phyloP scores from a whole-genome alignment of 169 alveolate genomes.

The Sarcocystis neurona region DNA sequence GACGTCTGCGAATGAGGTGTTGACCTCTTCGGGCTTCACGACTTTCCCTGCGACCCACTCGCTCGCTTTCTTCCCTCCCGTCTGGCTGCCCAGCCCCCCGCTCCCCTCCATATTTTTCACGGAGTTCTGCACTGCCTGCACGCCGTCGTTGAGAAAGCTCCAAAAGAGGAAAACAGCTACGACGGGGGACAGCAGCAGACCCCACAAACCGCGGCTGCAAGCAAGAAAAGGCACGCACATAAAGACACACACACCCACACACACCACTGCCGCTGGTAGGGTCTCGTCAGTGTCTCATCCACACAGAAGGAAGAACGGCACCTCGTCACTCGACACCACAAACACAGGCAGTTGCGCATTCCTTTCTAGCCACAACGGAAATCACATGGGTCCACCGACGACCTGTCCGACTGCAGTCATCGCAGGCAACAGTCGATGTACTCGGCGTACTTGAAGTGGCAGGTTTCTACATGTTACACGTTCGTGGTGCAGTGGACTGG shows the following conservation, averaged over 20 bases:
- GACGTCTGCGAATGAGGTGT: conserved; percentile 7
- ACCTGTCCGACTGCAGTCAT: too few species aligned
- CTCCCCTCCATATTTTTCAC: neutral
- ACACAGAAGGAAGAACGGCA: too few species aligned
- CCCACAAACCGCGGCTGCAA: neutral
- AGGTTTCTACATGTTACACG: too few species aligned
- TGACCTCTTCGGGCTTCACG: conserved; percentile 22
- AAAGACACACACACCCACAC: neutral
- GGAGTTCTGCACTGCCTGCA: neutral
- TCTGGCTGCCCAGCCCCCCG: neutral
- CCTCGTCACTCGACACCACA: neutral
- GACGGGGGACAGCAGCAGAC: conserved; percentile 28
- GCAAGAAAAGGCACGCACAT: neutral
- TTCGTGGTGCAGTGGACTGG: too few species aligned
- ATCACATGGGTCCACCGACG: too few species aligned
- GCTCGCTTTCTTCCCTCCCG: neutral
- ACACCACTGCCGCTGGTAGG: too few species aligned
- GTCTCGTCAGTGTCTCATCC: too few species aligned
- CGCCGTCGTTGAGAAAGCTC: conserved; percentile 7
- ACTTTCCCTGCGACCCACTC: conserved; percentile 13
- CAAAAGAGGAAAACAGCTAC: conserved; percentile 6
- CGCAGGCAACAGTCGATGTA: too few species aligned
- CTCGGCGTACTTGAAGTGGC: too few species aligned
- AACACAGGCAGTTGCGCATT: neutral
- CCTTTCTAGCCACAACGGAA: too few species aligned